Base-by-base conservation (phyloP, 164 flowering plant species). In the Tinospora cordifolia region DNA sequence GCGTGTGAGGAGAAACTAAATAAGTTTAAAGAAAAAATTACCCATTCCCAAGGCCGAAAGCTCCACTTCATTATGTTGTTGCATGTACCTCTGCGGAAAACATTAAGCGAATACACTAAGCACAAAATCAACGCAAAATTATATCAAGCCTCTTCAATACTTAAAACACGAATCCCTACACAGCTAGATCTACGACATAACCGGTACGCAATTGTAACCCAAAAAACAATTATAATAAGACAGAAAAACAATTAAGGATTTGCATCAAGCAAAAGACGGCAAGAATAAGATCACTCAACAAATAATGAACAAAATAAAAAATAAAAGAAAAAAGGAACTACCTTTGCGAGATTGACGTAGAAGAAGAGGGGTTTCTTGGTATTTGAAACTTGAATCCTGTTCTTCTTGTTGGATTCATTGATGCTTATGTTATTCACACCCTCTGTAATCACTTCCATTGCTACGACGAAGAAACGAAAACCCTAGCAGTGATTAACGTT, bases 271-370 rank as follows among this genome's bases (percentile, higher is more conserved):
- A 10, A 68, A 25, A 68, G 13, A 8, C 30, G 49, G n/a, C n/a
- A 27, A 34, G 39, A 9, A 30, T 13, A 54, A 27, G 1, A 39
- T 7, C 22, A 6, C 10, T 2, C 38, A 26, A n/a, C 2, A 8
- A 1, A 27, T 21, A 24, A 27, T 62, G 21, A 39, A 63, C 41
- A 38, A 11, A 34, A 63, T 2, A 22, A 27, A 46, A 46, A n/a
- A n/a, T n/a, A n/a, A n/a, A n/a, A n/a, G n/a, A n/a, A n/a, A 0
- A 6, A 9, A 22, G 21, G 25, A 12, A 6, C n/a, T 69, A 86
- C 92, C 92, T 88, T 86, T 71, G 92, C 87, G 63, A 88, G 89
- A 72, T 87, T 87, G 68, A 87, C 91, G 66, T 86, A 86, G 77
- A 84, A 83, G 79, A 85, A 86, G 68, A 87, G 82, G 62, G 90